Evolutionary conservation across 1,139 yeast genomes (phyloP).

Genomic region (Yamadazyma jaroonii): DNA sequence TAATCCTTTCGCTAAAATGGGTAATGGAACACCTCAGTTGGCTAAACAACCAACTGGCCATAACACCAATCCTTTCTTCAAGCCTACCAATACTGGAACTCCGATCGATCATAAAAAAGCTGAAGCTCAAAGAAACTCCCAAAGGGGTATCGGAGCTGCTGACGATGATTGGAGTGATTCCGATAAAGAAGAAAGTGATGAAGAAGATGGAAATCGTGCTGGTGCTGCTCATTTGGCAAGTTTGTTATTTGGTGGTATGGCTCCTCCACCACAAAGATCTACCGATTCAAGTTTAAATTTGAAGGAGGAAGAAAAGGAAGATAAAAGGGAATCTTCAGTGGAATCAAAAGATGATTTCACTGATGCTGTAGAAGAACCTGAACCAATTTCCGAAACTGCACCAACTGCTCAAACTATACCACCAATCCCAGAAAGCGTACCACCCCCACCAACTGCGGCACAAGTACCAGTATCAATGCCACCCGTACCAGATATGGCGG

Average conservation of each 20-base stretch:
- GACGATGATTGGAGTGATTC: slow-evolving; percentile 65
- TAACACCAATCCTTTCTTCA: slow-evolving; percentile 47
- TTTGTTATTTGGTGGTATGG: slow-evolving; percentile 61
- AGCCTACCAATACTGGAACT: slow-evolving; percentile 32
- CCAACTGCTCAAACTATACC: slow-evolving; percentile 5
- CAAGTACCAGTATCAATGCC: slow-evolving; percentile 11
- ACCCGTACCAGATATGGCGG: not conserved
- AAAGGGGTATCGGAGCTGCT: slow-evolving; percentile 51
- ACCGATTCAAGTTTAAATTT: slow-evolving; percentile 14
- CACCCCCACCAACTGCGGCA: slow-evolving; percentile 6
- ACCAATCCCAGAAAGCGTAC: slow-evolving; percentile 9
- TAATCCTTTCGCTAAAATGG: slow-evolving; percentile 37
- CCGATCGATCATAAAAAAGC: slow-evolving; percentile 52
- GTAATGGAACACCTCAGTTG: slow-evolving; percentile 7
- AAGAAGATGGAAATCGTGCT: slow-evolving; percentile 47
- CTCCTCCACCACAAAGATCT: slow-evolving; percentile 34
- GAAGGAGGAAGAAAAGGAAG: slow-evolving; percentile 7
- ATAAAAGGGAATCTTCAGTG: slow-evolving; percentile 2
- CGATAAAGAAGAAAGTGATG: slow-evolving; percentile 53
- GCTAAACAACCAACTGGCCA: slow-evolving; percentile 7
- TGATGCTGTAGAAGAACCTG: slow-evolving; percentile 9
- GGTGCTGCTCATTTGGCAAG: slow-evolving; percentile 66
- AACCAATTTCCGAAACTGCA: too few species aligned
- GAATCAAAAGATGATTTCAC: slow-evolving; percentile 5
- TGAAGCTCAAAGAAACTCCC: slow-evolving; percentile 63